A percentile compares a stretch with the other conserved stretches of the same genome.
These are phyloP conservation scores for Eimeria praecox DNA, from an alignment of 169 alveolate species.

Conservation along the genomic window DNA sequence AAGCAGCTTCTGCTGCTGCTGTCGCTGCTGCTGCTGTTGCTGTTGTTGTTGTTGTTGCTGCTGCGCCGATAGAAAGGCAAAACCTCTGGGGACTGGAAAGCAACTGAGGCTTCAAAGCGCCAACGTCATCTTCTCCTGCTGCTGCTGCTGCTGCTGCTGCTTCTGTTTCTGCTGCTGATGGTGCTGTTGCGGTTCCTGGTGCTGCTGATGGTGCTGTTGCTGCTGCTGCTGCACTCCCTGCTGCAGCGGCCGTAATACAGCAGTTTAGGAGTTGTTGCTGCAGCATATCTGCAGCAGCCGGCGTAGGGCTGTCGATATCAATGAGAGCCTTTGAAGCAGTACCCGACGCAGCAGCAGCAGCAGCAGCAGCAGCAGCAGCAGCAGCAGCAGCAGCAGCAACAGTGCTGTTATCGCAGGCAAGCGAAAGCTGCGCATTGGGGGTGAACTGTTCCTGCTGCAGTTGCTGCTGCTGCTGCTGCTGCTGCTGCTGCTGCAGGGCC, in stretches of 20 bases:
- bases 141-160: conserved; percentile 61
- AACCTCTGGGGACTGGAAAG: background rate
- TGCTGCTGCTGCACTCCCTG: background rate
- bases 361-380: conserved; percentile 36
- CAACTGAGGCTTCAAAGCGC: background rate
- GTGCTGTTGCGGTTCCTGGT: background rate
- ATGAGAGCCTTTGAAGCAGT: background rate
- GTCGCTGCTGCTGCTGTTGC: conserved; percentile 2
- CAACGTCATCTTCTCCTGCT: background rate
- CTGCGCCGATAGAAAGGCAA: background rate
- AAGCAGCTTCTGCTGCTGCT: background rate
- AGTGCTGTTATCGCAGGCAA: background rate
- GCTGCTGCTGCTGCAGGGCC: conserved; percentile 69
- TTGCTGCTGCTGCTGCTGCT: conserved; percentile 44
- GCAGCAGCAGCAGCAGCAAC: conserved; percentile 26
- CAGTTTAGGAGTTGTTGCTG: conserved; percentile 33
- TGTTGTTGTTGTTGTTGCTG: background rate
- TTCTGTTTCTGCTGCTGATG: conserved; percentile 32
- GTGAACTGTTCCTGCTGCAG: conserved; percentile 16
- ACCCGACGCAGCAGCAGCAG: background rate
- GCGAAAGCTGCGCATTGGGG: background rate
- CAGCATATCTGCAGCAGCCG: background rate
- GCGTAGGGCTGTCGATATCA: background rate
- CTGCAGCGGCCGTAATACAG: background rate
- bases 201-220: conserved; percentile 40